These are phyloP conservation scores for Globisporangium camurandrum DNA, from an alignment of 352 stramenopile genomes.

Conservation along the genomic window DNA sequence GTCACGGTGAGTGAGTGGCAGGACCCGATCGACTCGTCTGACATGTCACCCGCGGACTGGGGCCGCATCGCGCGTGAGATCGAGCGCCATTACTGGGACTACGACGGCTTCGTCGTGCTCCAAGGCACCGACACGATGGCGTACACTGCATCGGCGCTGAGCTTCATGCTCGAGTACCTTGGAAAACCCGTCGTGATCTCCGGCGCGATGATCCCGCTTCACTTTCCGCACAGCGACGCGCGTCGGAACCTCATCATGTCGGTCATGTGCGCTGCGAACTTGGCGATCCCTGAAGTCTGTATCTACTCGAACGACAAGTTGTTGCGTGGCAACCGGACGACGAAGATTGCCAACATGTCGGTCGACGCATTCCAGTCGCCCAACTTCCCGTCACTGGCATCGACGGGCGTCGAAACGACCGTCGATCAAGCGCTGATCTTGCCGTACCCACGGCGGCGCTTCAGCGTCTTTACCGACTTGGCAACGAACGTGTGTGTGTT, in stretches of 20 bases:
- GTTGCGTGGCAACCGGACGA: conserved; percentile 91
- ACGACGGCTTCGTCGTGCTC: conserved; percentile 96
- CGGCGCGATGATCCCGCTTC: conserved; percentile 93
- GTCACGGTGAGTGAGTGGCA: conserved; percentile 73
- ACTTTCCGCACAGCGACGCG: conserved; percentile 95
- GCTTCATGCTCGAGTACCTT: conserved; percentile 97
- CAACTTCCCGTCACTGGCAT: conserved; percentile 92
- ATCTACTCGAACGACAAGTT: conserved; percentile 96
- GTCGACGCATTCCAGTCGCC: conserved; percentile 95
- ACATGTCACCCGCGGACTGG: conserved; percentile 90
- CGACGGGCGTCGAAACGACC: conserved; percentile 90
- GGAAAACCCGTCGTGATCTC: conserved; percentile 95
- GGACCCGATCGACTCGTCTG: conserved; percentile 87
- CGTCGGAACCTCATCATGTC: conserved; percentile 95
- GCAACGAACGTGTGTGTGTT: conserved; percentile 91
- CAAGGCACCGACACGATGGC: conserved; percentile 98
- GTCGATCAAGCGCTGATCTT: conserved; percentile 88
- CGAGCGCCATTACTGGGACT: conserved; percentile 91
- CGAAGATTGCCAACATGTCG: conserved; percentile 93
- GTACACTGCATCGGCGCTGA: conserved; percentile 92
- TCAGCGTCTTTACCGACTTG: conserved; percentile 87
- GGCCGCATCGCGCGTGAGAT: conserved; percentile 89
- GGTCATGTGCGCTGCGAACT: conserved; percentile 70
- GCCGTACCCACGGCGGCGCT: conserved; percentile 80
- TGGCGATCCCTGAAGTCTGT: conserved; percentile 85